Evolutionary conservation across 371 early-diverging fungal genomes (phyloP).

Genomic region (Syncephalastrum racemosum): DNA sequence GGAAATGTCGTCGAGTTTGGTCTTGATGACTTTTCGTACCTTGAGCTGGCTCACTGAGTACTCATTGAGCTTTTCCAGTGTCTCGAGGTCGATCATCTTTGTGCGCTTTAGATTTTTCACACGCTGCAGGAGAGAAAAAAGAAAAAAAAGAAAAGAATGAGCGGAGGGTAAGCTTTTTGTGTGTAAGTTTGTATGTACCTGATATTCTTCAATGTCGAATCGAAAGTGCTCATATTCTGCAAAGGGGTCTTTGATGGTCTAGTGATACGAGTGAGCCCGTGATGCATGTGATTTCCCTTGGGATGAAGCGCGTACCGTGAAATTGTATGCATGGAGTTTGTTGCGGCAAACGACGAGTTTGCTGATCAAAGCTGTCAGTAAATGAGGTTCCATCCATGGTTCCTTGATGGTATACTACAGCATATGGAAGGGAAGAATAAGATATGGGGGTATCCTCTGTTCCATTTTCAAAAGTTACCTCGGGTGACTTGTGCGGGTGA

Average conservation of each 20-base stretch:
- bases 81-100: conserved; percentile 40
- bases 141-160: conserved; percentile 1
- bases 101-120: conserved; percentile 31
- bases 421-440: not conserved
- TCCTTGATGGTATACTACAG: conserved; percentile 44
- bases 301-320: conserved; percentile 40
- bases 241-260: conserved; percentile 66
- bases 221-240: conserved; percentile 54
- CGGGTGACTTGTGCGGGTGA: conserved; percentile 45
- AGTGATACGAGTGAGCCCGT: not conserved
- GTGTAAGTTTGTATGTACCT: conserved; percentile 28
- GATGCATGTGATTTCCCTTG: not conserved
- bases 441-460: not conserved
- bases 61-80: conserved; percentile 43
- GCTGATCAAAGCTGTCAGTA: conserved; percentile 59
- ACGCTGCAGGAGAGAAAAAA: too few species aligned
- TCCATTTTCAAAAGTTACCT: conserved; percentile 30
- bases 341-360: conserved; percentile 55
- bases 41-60: conserved; percentile 37
- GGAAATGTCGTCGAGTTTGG: conserved; percentile 65
- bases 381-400: conserved; percentile 59
- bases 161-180: not conserved
- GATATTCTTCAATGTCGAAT: conserved; percentile 54
- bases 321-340: conserved; percentile 58
- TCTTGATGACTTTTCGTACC: conserved; percentile 59